phyloP scores from a whole-genome alignment of 2,329 filamentous ascomycete species.

The Teratosphaeria destructans region DNA sequence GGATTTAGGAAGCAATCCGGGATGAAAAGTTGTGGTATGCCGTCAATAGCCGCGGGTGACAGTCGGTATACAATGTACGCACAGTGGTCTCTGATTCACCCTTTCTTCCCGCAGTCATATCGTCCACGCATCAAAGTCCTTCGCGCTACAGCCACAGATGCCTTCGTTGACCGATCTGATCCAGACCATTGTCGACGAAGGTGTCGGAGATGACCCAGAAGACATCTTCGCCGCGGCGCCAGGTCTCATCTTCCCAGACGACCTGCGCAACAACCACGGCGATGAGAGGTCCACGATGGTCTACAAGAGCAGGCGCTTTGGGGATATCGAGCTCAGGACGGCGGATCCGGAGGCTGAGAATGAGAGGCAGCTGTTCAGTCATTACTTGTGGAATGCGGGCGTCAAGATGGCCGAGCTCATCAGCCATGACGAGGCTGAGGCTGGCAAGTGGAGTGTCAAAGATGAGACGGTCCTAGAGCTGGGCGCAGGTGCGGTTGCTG shows the following conservation, averaged over 20 bases:
- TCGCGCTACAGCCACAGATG: constrained; percentile 4
- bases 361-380: constrained; percentile 54
- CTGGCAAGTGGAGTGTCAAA: constrained; percentile 37
- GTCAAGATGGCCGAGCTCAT: constrained; percentile 37
- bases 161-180: constrained; percentile 19
- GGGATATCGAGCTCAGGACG: constrained; percentile 30
- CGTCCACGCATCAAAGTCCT: background rate
- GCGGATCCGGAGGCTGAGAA: constrained; percentile 41
- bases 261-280: constrained; percentile 56
- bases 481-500: constrained; percentile 50
- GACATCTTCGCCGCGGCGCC: constrained; percentile 47
- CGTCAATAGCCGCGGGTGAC: too few relatives aligned
- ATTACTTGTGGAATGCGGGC: constrained; percentile 63
- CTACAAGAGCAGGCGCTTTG: constrained; percentile 36
- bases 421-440: constrained; percentile 18
- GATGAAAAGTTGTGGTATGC: too few relatives aligned
- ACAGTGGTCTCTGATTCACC: background rate
- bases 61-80: background rate
- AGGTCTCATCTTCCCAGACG: constrained; percentile 57
- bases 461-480: constrained; percentile 51
- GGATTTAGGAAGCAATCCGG: too few relatives aligned
- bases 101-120: background rate
- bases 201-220: constrained; percentile 15
- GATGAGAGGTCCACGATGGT: constrained; percentile 48
- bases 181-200: constrained; percentile 11